phyloP scores from a whole-genome alignment of 1,284 basidiomycete species.

The Ceraceosorus guamensis region DNA sequence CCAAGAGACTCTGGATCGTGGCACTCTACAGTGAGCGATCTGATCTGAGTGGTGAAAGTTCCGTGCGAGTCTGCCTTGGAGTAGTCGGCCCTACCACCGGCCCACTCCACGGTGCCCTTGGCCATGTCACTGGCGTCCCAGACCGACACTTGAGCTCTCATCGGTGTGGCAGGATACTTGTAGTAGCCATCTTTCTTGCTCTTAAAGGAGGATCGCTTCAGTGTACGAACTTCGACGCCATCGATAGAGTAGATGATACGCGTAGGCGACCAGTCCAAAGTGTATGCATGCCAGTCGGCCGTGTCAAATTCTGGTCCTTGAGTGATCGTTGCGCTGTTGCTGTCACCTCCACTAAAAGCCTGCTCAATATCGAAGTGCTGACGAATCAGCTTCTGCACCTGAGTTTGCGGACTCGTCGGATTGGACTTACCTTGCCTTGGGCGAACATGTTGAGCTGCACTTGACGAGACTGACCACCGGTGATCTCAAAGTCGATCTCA shows the following conservation, averaged over 20 bases:
- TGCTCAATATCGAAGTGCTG: neutral
- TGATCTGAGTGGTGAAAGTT: slow-evolving; percentile 20
- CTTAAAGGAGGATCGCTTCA: slow-evolving; percentile 19
- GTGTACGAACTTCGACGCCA: slow-evolving; percentile 20
- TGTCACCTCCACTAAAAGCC: neutral
- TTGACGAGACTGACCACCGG: slow-evolving; percentile 12
- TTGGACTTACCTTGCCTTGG: neutral
- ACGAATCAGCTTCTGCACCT: too few relatives aligned
- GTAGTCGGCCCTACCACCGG: slow-evolving; percentile 33
- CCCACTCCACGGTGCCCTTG: slow-evolving; percentile 23
- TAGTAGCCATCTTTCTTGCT: slow-evolving; percentile 15
- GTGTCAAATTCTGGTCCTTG: slow-evolving; percentile 7
- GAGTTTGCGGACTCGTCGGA: too few relatives aligned
- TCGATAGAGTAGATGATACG: slow-evolving; percentile 27
- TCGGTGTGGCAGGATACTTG: slow-evolving; percentile 26
- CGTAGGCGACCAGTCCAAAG: slow-evolving; percentile 27
- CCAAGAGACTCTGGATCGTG: neutral
- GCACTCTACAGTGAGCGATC: slow-evolving; percentile 1
- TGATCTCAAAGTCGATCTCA: slow-evolving; percentile 32
- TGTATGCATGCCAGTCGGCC: slow-evolving; percentile 23
- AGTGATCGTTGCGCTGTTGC: neutral
- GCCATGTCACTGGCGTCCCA: slow-evolving; percentile 27
- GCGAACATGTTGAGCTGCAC: slow-evolving; percentile 18
- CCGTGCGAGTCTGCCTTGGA: slow-evolving; percentile 13
- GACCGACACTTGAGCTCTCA: slow-evolving; percentile 26